These are phyloP conservation scores for Sporothrix pallida DNA, from an alignment of 2,329 filamentous ascomycete genomes.

Conservation along the genomic window DNA sequence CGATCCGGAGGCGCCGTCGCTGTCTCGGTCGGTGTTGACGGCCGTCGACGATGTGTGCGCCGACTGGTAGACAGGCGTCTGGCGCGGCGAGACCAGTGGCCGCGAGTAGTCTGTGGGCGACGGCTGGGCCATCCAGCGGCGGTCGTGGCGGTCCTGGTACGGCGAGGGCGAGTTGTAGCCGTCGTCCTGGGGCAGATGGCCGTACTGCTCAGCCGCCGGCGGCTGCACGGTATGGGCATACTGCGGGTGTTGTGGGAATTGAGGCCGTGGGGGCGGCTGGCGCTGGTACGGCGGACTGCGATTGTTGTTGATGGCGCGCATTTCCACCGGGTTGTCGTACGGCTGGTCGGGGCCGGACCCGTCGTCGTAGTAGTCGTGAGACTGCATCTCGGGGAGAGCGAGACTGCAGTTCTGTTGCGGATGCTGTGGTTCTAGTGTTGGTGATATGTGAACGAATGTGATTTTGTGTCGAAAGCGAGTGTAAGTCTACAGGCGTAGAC, in stretches of 20 bases:
- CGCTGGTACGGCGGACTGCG: conserved; percentile 28
- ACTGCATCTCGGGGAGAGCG: conserved; percentile 33
- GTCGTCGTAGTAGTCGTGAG: conserved; percentile 33
- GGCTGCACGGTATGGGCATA: conserved; percentile 8
- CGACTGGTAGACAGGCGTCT: conserved; percentile 36
- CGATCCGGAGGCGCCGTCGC: conserved; percentile 27
- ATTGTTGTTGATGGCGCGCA: conserved; percentile 31
- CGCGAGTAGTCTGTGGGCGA: conserved; percentile 30
- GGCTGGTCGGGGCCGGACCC: conserved; percentile 27
- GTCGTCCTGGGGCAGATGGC: conserved; percentile 26
- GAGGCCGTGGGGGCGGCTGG: conserved; percentile 4
- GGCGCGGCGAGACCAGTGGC: conserved; percentile 31
- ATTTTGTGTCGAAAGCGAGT: neutral
- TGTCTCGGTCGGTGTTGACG: conserved; percentile 36
- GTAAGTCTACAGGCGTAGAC: neutral
- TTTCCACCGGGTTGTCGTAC: conserved; percentile 34
- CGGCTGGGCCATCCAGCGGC: neutral
- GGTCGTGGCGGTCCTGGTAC: conserved; percentile 29
- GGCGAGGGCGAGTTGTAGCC: conserved; percentile 12
- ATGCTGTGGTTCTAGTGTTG: neutral
- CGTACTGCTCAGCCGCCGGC: conserved; percentile 25
- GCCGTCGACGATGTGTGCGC: conserved; percentile 36
- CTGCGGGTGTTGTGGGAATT: conserved; percentile 15
- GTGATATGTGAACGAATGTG: neutral
- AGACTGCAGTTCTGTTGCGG: neutral